A percentile compares a stretch with the other conserved stretches of the same genome.
Conservation (phyloP, 306 rosid genomes). For the Trichosanthes cucumerina region DNA sequence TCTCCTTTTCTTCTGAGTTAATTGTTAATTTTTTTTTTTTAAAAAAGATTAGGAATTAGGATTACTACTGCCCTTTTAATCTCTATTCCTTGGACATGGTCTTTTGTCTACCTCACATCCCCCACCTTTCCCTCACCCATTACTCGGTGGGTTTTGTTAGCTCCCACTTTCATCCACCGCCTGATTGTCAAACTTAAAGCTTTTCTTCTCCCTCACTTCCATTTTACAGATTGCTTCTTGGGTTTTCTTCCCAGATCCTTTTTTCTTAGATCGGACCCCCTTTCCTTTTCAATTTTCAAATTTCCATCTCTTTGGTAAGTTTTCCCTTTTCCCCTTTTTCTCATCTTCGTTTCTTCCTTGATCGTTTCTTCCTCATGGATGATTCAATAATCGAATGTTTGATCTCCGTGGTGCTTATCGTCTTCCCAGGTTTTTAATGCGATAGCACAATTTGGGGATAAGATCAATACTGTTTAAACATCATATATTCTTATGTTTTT, state of each 20-base stretch:
- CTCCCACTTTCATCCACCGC: slow-evolving; percentile 23
- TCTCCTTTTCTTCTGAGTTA: slow-evolving; percentile 30
- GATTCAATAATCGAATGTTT: background rate
- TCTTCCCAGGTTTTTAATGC: slow-evolving; percentile 3
- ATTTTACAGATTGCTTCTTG: background rate
- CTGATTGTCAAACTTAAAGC: slow-evolving; percentile 13
- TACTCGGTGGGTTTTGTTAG: slow-evolving; percentile 37
- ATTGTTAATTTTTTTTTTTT: no score
- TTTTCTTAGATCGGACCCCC: background rate
- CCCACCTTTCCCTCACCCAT: slow-evolving; percentile 37
- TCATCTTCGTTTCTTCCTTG: background rate
- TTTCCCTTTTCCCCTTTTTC: background rate
- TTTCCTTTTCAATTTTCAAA: background rate
- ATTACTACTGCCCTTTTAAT: slow-evolving; percentile 34
- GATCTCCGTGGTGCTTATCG: background rate
- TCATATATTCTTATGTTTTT: background rate
- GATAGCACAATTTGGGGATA: background rate
- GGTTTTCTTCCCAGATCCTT: slow-evolving; percentile 5
- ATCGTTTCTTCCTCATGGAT: slow-evolving; percentile 1
- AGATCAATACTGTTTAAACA: background rate
- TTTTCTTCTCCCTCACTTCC: slow-evolving; percentile 18
- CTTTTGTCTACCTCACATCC: slow-evolving; percentile 27
- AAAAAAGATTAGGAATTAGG: slow-evolving; percentile 34
- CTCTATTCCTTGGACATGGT: slow-evolving; percentile 19
- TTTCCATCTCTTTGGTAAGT: slow-evolving; percentile 7